A percentile compares a stretch with the other conserved stretches of the same genome.
phyloP scores from a whole-genome alignment of 2,329 filamentous ascomycete species.

The Epichloe gansuensis region DNA sequence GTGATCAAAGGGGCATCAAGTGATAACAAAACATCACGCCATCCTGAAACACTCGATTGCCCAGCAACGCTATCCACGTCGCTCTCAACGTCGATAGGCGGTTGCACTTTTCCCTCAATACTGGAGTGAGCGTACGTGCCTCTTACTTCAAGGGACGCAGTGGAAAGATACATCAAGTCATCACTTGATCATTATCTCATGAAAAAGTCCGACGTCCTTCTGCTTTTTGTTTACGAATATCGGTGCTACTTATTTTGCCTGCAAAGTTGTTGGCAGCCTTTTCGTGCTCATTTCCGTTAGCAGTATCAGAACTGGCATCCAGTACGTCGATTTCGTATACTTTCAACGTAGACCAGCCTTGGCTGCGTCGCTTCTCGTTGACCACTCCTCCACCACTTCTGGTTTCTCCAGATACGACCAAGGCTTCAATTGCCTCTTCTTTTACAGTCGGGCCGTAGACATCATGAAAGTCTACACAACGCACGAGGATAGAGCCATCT shows the following conservation, averaged over 20 bases:
- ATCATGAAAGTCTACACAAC: slow-evolving; percentile 77
- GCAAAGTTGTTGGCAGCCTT: slow-evolving; percentile 47
- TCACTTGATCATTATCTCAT: neutral
- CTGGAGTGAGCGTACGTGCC: no score
- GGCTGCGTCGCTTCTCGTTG: slow-evolving; percentile 66
- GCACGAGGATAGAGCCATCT: slow-evolving; percentile 48
- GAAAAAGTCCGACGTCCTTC: neutral
- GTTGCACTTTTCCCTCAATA: no score
- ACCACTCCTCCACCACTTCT: slow-evolving; percentile 70
- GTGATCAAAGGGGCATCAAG: no score
- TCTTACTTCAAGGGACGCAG: no score
- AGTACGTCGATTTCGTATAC: slow-evolving; percentile 86
- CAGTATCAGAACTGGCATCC: slow-evolving; percentile 41
- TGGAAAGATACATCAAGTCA: no score
- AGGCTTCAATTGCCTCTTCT: slow-evolving; percentile 60
- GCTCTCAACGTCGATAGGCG: no score
- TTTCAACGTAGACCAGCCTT: slow-evolving; percentile 62
- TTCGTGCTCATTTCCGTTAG: slow-evolving; percentile 23
- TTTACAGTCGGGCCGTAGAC: slow-evolving; percentile 84
- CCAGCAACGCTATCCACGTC: no score
- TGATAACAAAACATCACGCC: no score
- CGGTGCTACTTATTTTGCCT: slow-evolving; percentile 83
- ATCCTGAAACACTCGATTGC: no score
- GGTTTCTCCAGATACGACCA: slow-evolving; percentile 84
- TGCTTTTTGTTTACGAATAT: slow-evolving; percentile 45